Evolutionary conservation across 495 filamentous ascomycete species (phyloP), one percentile per base, ranked within the genome.

Genomic region (Penicillium macrosclerotiorum): DNA sequence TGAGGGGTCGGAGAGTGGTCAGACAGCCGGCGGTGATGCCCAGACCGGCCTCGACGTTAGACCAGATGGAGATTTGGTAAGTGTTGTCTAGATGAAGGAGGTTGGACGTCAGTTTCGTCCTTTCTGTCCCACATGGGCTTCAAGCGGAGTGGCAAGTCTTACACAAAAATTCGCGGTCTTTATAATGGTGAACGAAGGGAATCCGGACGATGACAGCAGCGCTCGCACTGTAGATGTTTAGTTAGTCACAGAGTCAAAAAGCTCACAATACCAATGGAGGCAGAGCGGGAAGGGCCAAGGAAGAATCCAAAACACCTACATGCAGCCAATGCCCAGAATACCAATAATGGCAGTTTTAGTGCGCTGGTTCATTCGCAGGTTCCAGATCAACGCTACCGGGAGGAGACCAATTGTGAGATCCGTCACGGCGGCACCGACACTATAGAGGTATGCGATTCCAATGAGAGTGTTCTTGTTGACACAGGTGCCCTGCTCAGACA

Each of bases 11-110:
- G 12, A 71, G 37, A 1, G 63, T 65, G 9, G 63, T 59, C n/a
- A 74, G 63, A 37, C 62, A 65, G 9, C 62, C 70, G 3, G 67
- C 65, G 0, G 66, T 63, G 38, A 74, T 69, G 37, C 67, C 70
- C 13, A 72, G 55, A 18, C 60, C 55, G 1, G 59, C 59, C 47
- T 73, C 69, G 39, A 69, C 46, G 31, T 64, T 65, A 17, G 64
- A 67, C 68, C 69, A 73, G 39, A 72, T 69, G 30, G 61, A 60
- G 30, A 71, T 61, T 24, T 68, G 54, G 42, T 57, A 60, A 16
- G 64, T 66, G 17, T 57, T 50, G 31, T 64, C 63, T 69, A 11
- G 11, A 30, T 11, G 38, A 18, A 30, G 4, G 13, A 12, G 24
- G 8, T 5, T 5, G 25, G 25, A n/a, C n/a, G n/a, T n/a, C n/a